These are phyloP conservation scores for Bombardia bombarda DNA, from an alignment of 495 filamentous ascomycete genomes.

Conservation along the genomic window DNA sequence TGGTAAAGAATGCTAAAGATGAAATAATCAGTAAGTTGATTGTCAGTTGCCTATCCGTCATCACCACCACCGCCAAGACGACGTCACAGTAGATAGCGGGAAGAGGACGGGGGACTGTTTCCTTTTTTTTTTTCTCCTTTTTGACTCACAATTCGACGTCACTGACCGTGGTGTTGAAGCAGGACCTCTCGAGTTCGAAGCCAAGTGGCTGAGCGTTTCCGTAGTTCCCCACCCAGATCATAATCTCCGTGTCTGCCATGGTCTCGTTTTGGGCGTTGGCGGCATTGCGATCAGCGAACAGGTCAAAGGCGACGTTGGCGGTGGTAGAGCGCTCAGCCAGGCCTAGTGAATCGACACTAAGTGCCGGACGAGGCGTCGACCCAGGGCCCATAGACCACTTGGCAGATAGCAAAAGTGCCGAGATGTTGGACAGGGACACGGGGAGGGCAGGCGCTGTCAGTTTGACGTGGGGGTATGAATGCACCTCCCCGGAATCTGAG, in stretches of 20 bases:
- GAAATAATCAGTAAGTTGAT: not conserved
- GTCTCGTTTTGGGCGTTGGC: constrained; percentile 10
- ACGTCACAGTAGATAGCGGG: no score
- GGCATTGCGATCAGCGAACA: constrained; percentile 20
- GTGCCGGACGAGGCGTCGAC: constrained; percentile 11
- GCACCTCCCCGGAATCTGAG: constrained; percentile 11
- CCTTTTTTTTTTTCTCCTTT: no score
- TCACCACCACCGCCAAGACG: no score
- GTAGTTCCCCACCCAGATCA: constrained; percentile 22
- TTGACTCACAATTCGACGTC: constrained; percentile 19
- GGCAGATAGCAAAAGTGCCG: constrained; percentile 15
- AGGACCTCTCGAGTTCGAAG: constrained; percentile 3
- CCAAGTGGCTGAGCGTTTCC: constrained; percentile 18
- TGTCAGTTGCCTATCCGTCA: no score
- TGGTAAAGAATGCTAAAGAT: constrained; percentile 15
- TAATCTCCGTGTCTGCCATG: constrained; percentile 22
- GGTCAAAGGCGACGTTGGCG: constrained; percentile 25
- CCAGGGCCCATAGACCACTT: constrained; percentile 25
- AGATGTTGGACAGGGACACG: constrained; percentile 21
- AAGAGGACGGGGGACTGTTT: no score
- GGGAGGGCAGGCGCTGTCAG: constrained; percentile 13
- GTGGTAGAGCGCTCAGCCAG: constrained; percentile 8
- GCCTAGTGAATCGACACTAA: constrained; percentile 10
- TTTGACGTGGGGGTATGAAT: constrained; percentile 28
- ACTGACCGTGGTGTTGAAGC: constrained; percentile 6